Conservation (phyloP, 73 alveolate species). For the Diophrys appendiculata region DNA sequence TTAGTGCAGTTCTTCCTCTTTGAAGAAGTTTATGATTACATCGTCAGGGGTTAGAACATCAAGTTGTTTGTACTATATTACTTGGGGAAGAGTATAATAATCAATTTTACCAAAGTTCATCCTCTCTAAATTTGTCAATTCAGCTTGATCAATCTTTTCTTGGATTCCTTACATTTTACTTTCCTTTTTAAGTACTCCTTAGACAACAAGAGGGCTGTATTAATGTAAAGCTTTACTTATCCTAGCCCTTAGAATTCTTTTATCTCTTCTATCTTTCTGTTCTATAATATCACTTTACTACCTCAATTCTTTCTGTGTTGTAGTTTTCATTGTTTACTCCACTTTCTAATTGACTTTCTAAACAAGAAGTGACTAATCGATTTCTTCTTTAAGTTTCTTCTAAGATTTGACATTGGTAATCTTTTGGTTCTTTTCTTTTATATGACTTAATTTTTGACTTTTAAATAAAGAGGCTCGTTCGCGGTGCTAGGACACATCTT, state of each 20-base stretch:
- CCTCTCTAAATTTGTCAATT: not conserved
- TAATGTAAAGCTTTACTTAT: not conserved
- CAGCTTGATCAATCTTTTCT: not conserved
- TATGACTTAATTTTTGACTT: not conserved
- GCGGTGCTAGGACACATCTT: not conserved
- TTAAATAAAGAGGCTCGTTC: not conserved
- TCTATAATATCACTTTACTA: not conserved
- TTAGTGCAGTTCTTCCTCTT: not conserved
- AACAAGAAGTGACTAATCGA: not conserved
- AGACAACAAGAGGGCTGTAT: not conserved
- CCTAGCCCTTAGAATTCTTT: not conserved
- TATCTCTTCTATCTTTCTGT: not conserved
- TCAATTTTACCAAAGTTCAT: not conserved
- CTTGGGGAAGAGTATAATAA: not conserved
- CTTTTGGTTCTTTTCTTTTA: not conserved
- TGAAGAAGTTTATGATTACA: not conserved
- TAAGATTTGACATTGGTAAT: too few relatives aligned
- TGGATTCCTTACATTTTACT: not conserved
- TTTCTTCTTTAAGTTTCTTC: not conserved
- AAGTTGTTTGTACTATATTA: not conserved
- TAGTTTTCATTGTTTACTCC: not conserved
- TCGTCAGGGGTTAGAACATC: not conserved
- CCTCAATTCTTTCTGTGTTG: not conserved
- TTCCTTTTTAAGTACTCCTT: not conserved
- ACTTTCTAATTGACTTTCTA: not conserved